A percentile compares a stretch with the other conserved stretches of the same genome.
phyloP scores from a whole-genome alignment of 108 stramenopile species.

The Cyclotella atomus region DNA sequence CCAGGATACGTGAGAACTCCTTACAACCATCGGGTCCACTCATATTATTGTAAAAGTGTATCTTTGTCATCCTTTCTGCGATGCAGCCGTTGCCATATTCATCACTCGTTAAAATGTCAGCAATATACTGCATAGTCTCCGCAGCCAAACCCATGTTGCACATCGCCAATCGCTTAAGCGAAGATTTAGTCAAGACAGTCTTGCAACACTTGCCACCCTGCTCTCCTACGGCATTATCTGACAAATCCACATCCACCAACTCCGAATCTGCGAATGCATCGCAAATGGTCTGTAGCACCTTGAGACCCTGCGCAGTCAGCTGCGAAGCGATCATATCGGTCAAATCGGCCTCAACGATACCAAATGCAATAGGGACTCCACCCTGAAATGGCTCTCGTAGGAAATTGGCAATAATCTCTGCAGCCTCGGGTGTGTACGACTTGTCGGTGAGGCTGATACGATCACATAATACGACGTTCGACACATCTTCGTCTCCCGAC shows the following conservation, averaged over 20 bases:
- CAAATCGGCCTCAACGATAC: slow-evolving; percentile 44
- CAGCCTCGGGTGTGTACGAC: slow-evolving; percentile 53
- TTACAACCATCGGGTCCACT: slow-evolving; percentile 59
- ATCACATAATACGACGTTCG: slow-evolving; percentile 40
- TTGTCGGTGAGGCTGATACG: slow-evolving; percentile 49
- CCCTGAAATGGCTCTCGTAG: slow-evolving; percentile 37
- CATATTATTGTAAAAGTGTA: slow-evolving; percentile 68
- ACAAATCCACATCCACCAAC: slow-evolving; percentile 47
- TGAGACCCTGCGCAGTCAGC: slow-evolving; percentile 47
- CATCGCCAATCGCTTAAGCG: slow-evolving; percentile 41
- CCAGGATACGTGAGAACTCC: slow-evolving; percentile 51
- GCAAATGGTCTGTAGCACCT: slow-evolving; percentile 46
- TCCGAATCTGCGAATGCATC: slow-evolving; percentile 48
- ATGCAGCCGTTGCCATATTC: slow-evolving; percentile 45
- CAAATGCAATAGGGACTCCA: slow-evolving; percentile 37
- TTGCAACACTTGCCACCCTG: slow-evolving; percentile 49
- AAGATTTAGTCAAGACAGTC: slow-evolving; percentile 40
- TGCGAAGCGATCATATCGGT: slow-evolving; percentile 51
- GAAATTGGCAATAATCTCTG: slow-evolving; percentile 44
- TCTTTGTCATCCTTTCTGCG: slow-evolving; percentile 47
- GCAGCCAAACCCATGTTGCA: slow-evolving; percentile 53
- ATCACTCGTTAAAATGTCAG: slow-evolving; percentile 50
- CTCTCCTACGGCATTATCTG: slow-evolving; percentile 59
- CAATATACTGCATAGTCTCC: slow-evolving; percentile 50
- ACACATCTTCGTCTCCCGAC: slow-evolving; percentile 9